Evolutionary conservation across 2,329 filamentous ascomycete genomes (phyloP), one percentile per base, ranked within the genome.

Genomic region (Ophiocordyceps polyrhachis-furcata): DNA sequence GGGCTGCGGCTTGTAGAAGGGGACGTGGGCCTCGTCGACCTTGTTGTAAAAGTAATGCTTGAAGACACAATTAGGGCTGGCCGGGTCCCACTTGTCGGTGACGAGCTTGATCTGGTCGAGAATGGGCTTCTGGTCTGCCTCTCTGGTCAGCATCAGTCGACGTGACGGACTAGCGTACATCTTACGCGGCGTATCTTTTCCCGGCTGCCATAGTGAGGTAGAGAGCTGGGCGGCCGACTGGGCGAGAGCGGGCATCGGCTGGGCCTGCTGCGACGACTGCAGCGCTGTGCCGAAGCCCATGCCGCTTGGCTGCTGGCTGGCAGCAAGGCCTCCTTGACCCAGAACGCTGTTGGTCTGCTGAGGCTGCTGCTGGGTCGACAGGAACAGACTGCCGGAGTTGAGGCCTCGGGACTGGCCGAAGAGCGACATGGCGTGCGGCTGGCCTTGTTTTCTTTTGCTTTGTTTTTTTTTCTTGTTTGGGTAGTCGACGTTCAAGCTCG

Each of bases 31-130:
- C 54, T 82, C 76, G 50, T 82, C 79, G 49, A 88, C 83, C 51
- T 83, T 78, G 64, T 91, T 91, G 70, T 91, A 93, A 60, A 91
- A 85, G 66, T 89, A 89, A 56, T 83, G 70, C 60, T 85, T 82
- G 65, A 91, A 86, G 25, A 74, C 75, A 53, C 82, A 87, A 56
- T 76, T 76, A 20, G 76, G 70, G 58, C 70, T 73, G 23, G 69
- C 62, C 1, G 82, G 78, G 49, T 83, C 71, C 84, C 84, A 91
- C 63, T 88, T 87, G 48, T 76, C 68, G 44, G 76, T 66, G 38
- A 91, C 70, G 23, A 77, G 68, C 48, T 71, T 68, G 59, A 88
- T 83, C 59, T 89, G 83, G 46, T 87, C 79, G 19, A 76, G 70
- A 41, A 88, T 73, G 42, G 79, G 75, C 58, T 86, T 86, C 57